Conservation (phyloP, 78 protist genomes). For the Isochrysis galbana region DNA sequence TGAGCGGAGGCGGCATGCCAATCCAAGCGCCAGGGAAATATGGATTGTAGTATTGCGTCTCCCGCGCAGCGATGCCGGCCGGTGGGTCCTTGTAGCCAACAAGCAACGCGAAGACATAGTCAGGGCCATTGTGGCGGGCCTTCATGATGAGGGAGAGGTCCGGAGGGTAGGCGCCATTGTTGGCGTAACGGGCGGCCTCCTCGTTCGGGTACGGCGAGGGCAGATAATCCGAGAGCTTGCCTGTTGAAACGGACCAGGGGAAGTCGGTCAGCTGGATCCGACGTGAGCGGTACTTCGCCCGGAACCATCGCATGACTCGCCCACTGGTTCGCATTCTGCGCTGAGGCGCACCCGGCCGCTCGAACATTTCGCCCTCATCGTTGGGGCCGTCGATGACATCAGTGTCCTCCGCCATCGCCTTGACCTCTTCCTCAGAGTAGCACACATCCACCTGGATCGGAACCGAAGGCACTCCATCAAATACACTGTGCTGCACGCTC, state of each 20-base stretch:
- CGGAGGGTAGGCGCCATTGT: slow-evolving; percentile 89
- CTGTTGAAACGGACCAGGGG: no score
- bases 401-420: slow-evolving; percentile 67
- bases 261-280: no score
- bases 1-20: slow-evolving; percentile 79
- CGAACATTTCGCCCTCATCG: slow-evolving; percentile 76
- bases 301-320: no score
- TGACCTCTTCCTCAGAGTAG: slow-evolving; percentile 76
- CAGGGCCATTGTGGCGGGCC: slow-evolving; percentile 63
- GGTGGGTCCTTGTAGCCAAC: slow-evolving; percentile 83
- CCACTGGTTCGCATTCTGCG: no score
- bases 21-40: slow-evolving; percentile 89
- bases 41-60: slow-evolving; percentile 82
- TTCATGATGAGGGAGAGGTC: slow-evolving; percentile 82
- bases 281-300: no score
- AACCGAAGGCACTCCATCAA: no score
- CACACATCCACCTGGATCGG: slow-evolving; percentile 35
- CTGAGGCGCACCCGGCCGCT: slow-evolving; percentile 90
- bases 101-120: slow-evolving; percentile 86
- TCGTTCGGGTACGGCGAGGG: slow-evolving; percentile 85
- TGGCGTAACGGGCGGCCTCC: slow-evolving; percentile 77
- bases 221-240: slow-evolving; percentile 82
- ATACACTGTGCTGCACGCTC: no score
- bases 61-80: slow-evolving; percentile 73
- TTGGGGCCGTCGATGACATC: slow-evolving; percentile 76